These are phyloP conservation scores for Phoma herbarum DNA, from an alignment of 2,329 filamentous ascomycete genomes.

Conservation along the genomic window DNA sequence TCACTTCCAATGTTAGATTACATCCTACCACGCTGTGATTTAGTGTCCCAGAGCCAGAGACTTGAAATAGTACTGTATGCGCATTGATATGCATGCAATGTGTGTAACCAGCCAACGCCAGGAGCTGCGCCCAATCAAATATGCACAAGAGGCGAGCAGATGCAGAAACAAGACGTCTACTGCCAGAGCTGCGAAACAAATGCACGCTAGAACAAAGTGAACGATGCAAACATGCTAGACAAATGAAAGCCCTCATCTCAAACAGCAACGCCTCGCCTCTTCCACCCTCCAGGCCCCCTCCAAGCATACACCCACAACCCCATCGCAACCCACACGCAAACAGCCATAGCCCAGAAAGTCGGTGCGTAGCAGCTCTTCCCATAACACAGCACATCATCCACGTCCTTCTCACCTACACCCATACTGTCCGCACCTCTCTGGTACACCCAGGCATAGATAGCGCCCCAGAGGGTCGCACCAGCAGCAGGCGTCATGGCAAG, in stretches of 20 bases:
- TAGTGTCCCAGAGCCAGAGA: too few relatives aligned
- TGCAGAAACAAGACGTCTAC: not conserved
- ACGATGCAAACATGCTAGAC: not conserved
- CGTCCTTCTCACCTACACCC: conserved; percentile 44
- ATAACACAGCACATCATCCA: conserved; percentile 72
- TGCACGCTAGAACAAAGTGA: not conserved
- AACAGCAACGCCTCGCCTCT: conserved; percentile 75
- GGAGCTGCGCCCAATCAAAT: not conserved
- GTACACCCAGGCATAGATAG: conserved; percentile 86
- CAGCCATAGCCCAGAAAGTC: conserved; percentile 87
- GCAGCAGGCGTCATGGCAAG: conserved; percentile 89
- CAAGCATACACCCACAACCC: conserved; percentile 78
- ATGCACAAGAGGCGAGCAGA: not conserved
- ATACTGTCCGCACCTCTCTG: conserved; percentile 67
- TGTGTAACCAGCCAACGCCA: not conserved
- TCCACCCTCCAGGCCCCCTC: conserved; percentile 81
- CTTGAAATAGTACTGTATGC: too few relatives aligned
- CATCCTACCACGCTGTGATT: too few relatives aligned
- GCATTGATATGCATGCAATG: too few relatives aligned
- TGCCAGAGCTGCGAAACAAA: not conserved
- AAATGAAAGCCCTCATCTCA: conserved; percentile 24
- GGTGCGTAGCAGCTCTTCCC: conserved; percentile 81
- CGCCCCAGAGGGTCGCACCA: conserved; percentile 88
- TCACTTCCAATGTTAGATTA: too few relatives aligned
- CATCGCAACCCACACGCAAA: conserved; percentile 81